Conservation (phyloP, 2,329 filamentous ascomycete species). For the Metarhizium robertsii region DNA sequence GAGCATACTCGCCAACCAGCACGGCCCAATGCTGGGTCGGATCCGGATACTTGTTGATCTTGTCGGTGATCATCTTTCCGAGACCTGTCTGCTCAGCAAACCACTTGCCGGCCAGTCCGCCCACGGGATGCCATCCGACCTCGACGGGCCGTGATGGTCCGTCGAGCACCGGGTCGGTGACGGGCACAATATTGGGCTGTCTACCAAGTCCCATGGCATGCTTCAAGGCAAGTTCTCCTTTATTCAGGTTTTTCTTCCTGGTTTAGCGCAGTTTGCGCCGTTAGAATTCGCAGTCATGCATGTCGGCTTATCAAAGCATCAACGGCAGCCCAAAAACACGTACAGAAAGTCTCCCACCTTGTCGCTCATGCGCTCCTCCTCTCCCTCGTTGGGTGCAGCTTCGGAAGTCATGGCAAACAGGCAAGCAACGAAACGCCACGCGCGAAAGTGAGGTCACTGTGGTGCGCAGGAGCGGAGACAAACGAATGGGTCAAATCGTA, state of each 20-base stretch:
- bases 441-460: too few species aligned
- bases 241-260: slow-evolving; percentile 23
- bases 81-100: slow-evolving; percentile 46
- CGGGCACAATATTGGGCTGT: slow-evolving; percentile 22
- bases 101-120: slow-evolving; percentile 46
- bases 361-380: slow-evolving; percentile 19
- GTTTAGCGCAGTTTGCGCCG: background rate
- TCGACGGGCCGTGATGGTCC: slow-evolving; percentile 30
- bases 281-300: background rate
- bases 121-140: slow-evolving; percentile 51
- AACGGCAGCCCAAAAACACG: slow-evolving; percentile 1
- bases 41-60: slow-evolving; percentile 44
- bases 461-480: background rate
- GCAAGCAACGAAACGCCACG: too few species aligned
- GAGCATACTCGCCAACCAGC: slow-evolving; percentile 43
- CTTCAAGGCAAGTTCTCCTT: slow-evolving; percentile 26
- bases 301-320: background rate
- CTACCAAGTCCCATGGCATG: slow-evolving; percentile 23
- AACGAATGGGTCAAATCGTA: background rate
- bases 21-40: slow-evolving; percentile 53
- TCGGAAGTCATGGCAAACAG: background rate
- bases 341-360: slow-evolving; percentile 24
- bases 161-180: slow-evolving; percentile 17
- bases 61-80: slow-evolving; percentile 46
- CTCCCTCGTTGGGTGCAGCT: background rate